phyloP scores from a whole-genome alignment of 2,329 filamentous ascomycete species.

The Malbranchea cinnamomea region DNA sequence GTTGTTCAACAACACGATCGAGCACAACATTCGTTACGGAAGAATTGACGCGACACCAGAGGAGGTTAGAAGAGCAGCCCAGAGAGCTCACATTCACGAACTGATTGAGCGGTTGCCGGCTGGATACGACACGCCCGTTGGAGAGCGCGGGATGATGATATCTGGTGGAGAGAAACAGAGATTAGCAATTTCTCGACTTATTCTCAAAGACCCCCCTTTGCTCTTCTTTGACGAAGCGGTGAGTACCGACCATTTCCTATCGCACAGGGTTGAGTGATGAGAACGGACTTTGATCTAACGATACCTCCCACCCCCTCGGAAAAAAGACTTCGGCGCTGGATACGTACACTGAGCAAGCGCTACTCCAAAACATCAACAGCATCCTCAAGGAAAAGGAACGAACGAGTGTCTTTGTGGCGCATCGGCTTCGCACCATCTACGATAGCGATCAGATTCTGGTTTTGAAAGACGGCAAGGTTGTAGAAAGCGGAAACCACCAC shows the following conservation, averaged over 20 bases:
- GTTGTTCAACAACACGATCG: constrained; percentile 90
- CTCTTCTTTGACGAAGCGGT: constrained; percentile 89
- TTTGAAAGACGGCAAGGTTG: constrained; percentile 67
- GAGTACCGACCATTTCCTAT: constrained; percentile 17
- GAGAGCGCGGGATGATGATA: constrained; percentile 92
- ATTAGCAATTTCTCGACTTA: constrained; percentile 64
- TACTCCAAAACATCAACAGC: constrained; percentile 84
- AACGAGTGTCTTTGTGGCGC: constrained; percentile 90
- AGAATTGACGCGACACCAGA: constrained; percentile 60
- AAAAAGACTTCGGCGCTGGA: constrained; percentile 65
- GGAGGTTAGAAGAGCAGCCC: constrained; percentile 60
- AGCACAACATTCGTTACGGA: constrained; percentile 91
- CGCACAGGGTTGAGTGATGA: constrained; percentile 1
- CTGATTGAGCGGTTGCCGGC: constrained; percentile 66
- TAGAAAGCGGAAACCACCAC: constrained; percentile 75
- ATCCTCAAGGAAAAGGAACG: constrained; percentile 76
- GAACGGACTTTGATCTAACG: too few relatives aligned
- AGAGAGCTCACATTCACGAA: constrained; percentile 71
- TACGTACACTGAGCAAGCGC: constrained; percentile 80
- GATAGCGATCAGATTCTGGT: constrained; percentile 91
- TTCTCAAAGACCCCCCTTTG: constrained; percentile 78
- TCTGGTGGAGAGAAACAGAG: constrained; percentile 90
- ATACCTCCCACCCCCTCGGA: background rate
- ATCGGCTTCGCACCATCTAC: constrained; percentile 81
- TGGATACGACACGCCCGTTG: constrained; percentile 83